A percentile compares a stretch with the other conserved stretches of the same genome.
Evolutionary conservation across 805 yeast genomes (phyloP).

Genomic region (Candida methanosorbosa): DNA sequence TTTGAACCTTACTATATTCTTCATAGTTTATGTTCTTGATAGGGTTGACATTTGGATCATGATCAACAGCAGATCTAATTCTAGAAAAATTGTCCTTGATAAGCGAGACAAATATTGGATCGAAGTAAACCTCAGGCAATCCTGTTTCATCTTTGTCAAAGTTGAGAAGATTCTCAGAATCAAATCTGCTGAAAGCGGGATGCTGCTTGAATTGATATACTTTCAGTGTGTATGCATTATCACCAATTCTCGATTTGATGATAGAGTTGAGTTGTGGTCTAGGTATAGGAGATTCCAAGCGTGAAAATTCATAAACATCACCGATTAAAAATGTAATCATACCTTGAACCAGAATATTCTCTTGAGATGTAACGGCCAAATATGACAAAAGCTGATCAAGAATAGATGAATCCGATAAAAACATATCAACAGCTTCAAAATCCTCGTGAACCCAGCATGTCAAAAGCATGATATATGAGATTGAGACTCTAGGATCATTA

Average conservation of each 20-base stretch:
- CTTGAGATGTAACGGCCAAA: slow-evolving; percentile 35
- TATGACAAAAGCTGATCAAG: slow-evolving; percentile 62
- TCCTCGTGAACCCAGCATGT: slow-evolving; percentile 76
- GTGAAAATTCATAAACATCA: slow-evolving; percentile 67
- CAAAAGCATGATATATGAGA: slow-evolving; percentile 70
- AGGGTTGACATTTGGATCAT: slow-evolving; percentile 72
- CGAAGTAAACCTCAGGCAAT: slow-evolving; percentile 75
- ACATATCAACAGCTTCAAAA: slow-evolving; percentile 62
- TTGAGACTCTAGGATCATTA: slow-evolving; percentile 63
- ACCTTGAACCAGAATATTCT: slow-evolving; percentile 48
- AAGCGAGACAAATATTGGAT: slow-evolving; percentile 50
- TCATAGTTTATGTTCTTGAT: slow-evolving; percentile 56
- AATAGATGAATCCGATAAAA: slow-evolving; percentile 59
- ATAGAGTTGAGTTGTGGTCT: slow-evolving; percentile 54
- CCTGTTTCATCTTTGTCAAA: slow-evolving; percentile 73
- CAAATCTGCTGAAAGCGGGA: slow-evolving; percentile 45
- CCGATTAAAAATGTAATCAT: slow-evolving; percentile 68
- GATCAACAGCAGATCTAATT: slow-evolving; percentile 60
- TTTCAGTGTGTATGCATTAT: slow-evolving; percentile 67
- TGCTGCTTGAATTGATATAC: slow-evolving; percentile 65
- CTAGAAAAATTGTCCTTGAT: slow-evolving; percentile 63
- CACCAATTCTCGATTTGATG: slow-evolving; percentile 66
- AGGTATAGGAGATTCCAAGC: slow-evolving; percentile 50
- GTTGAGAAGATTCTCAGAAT: slow-evolving; percentile 37
- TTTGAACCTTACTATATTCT: slow-evolving; percentile 38